phyloP scores from a whole-genome alignment of 192 early-diverging fungal species.

The Oehlia diaphana region DNA sequence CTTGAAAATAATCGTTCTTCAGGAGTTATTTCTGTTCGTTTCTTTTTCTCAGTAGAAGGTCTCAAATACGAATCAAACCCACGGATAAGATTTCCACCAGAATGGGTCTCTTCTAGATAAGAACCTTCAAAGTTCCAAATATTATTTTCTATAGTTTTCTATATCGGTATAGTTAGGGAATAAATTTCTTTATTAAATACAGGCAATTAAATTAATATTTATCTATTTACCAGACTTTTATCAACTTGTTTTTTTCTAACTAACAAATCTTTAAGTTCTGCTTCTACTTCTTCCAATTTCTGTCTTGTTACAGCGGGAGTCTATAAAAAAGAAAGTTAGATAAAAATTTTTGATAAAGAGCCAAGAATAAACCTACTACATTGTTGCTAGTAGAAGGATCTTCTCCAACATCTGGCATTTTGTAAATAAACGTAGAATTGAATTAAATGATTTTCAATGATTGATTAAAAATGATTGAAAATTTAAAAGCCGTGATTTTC shows the following conservation, averaged over 20 bases:
- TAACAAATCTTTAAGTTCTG: conserved; percentile 70
- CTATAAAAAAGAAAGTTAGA: not conserved
- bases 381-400: not conserved
- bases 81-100: conserved; percentile 83
- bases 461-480: no score
- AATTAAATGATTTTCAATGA: no score
- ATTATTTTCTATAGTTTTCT: conserved; percentile 71
- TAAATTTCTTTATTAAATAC: not conserved
- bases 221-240: conserved; percentile 58
- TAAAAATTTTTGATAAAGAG: not conserved
- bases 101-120: conserved; percentile 85
- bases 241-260: conserved; percentile 81
- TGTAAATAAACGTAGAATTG: no score
- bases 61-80: conserved; percentile 89
- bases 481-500: no score
- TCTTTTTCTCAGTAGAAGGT: conserved; percentile 55
- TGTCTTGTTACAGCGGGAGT: conserved; percentile 39
- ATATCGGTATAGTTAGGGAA: not conserved
- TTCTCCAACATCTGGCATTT: not conserved
- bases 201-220: not conserved
- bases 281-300: conserved; percentile 72
- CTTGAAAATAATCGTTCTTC: conserved; percentile 84
- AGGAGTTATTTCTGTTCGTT: conserved; percentile 70
- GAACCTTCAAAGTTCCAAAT: conserved; percentile 88
- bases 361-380: not conserved